These are phyloP conservation scores for Myrica gale DNA, from an alignment of 306 rosid genomes.

Conservation along the genomic window DNA sequence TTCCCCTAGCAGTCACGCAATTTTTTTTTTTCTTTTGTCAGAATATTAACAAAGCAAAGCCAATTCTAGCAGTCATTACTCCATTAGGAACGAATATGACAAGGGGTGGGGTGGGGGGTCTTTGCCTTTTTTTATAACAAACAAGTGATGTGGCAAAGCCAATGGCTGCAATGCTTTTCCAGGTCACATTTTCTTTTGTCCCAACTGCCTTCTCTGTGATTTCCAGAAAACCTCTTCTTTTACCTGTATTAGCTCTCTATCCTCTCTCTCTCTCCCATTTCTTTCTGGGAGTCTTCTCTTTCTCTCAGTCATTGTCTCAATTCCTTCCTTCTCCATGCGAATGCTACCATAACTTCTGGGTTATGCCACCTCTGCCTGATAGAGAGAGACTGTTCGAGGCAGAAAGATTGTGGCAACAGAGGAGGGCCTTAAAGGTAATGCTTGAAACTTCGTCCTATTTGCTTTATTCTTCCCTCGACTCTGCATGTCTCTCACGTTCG, in stretches of 20 bases:
- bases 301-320: constrained; percentile 2
- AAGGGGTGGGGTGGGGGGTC: constrained; percentile 23
- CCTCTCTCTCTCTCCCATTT: not conserved
- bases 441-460: not conserved
- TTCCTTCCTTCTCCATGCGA: not conserved
- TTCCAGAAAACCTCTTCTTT: constrained; percentile 27
- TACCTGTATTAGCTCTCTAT: constrained; percentile 16
- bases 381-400: not conserved
- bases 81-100: not conserved
- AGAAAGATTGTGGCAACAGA: too few species aligned
- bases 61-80: constrained; percentile 26
- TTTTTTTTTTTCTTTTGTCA: constrained; percentile 10
- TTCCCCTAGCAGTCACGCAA: constrained; percentile 8
- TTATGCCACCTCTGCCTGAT: not conserved
- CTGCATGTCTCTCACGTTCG: too few species aligned
- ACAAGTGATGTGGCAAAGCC: constrained; percentile 41
- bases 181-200: constrained; percentile 55
- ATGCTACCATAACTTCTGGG: not conserved
- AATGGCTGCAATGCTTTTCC: constrained; percentile 36
- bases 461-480: not conserved
- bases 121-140: constrained; percentile 32
- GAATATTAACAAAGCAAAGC: constrained; percentile 35
- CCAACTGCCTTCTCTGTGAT: constrained; percentile 43
- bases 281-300: not conserved
- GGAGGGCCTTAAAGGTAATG: not conserved